These are phyloP conservation scores for Paraglomus occultum DNA, from an alignment of 192 early-diverging fungal genomes.

Conservation along the genomic window DNA sequence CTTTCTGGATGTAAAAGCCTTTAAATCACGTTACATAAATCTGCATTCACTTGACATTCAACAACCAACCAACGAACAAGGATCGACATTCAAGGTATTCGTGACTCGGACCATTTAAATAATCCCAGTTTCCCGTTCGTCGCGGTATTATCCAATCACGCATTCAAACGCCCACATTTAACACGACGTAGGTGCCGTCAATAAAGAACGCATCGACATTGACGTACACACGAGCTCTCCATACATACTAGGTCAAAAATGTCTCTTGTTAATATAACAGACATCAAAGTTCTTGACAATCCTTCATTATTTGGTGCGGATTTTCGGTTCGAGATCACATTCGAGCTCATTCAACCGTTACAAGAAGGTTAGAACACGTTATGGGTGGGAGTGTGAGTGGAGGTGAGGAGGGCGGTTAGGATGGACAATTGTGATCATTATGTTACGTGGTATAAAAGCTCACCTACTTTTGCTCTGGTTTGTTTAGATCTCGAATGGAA, in stretches of 20 bases:
- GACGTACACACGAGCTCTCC: too few species aligned
- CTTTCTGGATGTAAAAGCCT: too few species aligned
- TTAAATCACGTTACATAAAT: too few species aligned
- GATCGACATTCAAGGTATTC: too few species aligned
- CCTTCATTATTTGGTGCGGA: slow-evolving; percentile 76
- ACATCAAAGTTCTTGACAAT: slow-evolving; percentile 85
- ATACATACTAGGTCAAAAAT: slow-evolving; percentile 40
- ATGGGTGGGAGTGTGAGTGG: neutral
- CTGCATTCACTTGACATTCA: too few species aligned
- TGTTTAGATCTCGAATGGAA: slow-evolving; percentile 94
- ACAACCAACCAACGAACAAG: too few species aligned
- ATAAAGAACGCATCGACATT: too few species aligned
- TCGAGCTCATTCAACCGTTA: slow-evolving; percentile 88
- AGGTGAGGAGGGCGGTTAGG: neutral
- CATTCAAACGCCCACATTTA: too few species aligned
- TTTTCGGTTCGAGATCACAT: slow-evolving; percentile 95
- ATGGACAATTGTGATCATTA: neutral
- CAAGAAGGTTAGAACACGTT: slow-evolving; percentile 65
- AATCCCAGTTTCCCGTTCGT: too few species aligned
- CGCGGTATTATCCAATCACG: too few species aligned
- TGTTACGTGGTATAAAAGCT: neutral
- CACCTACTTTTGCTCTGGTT: neutral
- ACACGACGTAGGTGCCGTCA: too few species aligned
- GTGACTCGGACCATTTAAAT: too few species aligned
- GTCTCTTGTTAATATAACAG: slow-evolving; percentile 78